Conservation (phyloP, 139 green algal species). For the Closterium sp. region DNA sequence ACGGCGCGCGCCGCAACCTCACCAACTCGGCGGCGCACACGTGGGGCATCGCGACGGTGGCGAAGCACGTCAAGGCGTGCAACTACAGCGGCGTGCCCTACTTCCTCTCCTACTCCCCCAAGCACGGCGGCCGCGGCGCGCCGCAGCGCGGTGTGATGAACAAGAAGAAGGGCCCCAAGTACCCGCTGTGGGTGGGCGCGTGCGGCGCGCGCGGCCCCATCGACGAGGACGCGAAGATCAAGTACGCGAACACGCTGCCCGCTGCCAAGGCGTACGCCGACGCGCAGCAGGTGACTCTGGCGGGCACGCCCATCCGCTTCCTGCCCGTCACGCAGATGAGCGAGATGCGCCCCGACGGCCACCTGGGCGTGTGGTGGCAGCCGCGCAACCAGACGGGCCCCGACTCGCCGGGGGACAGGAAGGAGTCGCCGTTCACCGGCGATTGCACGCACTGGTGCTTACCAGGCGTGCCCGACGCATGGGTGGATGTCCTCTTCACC, state of each 20-base stretch:
- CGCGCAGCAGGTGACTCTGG: not conserved
- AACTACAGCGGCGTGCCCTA: conserved; percentile 15
- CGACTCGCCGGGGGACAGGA: not conserved
- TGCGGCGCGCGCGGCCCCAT: not conserved
- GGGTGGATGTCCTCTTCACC: conserved; percentile 14
- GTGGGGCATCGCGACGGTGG: not conserved
- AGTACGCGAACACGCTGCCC: not conserved
- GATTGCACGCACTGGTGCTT: conserved; percentile 40
- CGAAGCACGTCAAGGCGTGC: not conserved
- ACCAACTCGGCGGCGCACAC: conserved; percentile 4
- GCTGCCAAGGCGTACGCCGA: not conserved
- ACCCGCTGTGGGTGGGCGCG: not conserved
- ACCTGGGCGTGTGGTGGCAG: not conserved
- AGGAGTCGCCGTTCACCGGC: not conserved
- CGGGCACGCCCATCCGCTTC: conserved; percentile 3
- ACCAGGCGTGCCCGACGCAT: conserved; percentile 16
- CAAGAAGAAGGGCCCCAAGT: too few relatives aligned
- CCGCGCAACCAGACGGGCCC: not conserved
- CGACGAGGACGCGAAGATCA: not conserved
- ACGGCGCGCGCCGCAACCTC: not conserved
- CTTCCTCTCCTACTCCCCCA: conserved; percentile 18
- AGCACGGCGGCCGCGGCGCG: not conserved
- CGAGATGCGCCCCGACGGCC: not conserved
- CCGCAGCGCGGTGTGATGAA: not conserved
- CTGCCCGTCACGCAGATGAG: conserved; percentile 10